Conservation (phyloP, 345 rosid species). For the Euphorbia peplus region DNA sequence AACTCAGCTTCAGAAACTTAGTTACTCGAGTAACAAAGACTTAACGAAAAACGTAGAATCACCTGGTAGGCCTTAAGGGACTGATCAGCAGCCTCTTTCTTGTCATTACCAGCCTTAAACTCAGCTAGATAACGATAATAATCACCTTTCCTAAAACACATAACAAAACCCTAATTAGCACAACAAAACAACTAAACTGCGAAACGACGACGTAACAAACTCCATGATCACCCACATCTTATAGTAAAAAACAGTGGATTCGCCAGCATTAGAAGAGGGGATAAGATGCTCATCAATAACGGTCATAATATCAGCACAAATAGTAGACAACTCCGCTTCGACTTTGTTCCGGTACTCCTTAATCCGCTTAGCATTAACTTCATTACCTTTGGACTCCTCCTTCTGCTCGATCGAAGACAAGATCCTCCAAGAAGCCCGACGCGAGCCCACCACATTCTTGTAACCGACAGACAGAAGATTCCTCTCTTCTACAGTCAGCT, state of each 20-base stretch:
- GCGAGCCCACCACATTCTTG: constrained; percentile 66
- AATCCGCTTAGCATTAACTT: constrained; percentile 44
- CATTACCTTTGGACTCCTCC: constrained; percentile 54
- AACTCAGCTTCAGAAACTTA: not conserved
- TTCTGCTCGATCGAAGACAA: constrained; percentile 67
- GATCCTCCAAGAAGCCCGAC: constrained; percentile 68
- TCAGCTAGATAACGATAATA: constrained; percentile 51
- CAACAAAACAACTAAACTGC: not conserved
- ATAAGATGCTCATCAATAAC: constrained; percentile 51
- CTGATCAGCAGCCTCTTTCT: constrained; percentile 53
- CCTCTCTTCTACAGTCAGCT: constrained; percentile 56
- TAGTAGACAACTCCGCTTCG: constrained; percentile 40
- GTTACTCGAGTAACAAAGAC: not conserved
- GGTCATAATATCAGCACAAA: constrained; percentile 43
- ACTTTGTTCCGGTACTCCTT: constrained; percentile 44
- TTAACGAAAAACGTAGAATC: not conserved
- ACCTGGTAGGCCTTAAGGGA: constrained; percentile 52
- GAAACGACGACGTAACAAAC: not conserved
- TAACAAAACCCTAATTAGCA: not conserved
- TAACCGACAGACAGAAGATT: constrained; percentile 66
- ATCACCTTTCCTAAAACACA: constrained; percentile 49
- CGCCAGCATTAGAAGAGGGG: constrained; percentile 40
- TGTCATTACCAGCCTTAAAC: constrained; percentile 46
- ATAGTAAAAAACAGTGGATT: constrained; percentile 49
- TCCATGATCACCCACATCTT: constrained; percentile 40